Conservation (phyloP, 2,329 filamentous ascomycete genomes). For the Fusarium chaquense region DNA sequence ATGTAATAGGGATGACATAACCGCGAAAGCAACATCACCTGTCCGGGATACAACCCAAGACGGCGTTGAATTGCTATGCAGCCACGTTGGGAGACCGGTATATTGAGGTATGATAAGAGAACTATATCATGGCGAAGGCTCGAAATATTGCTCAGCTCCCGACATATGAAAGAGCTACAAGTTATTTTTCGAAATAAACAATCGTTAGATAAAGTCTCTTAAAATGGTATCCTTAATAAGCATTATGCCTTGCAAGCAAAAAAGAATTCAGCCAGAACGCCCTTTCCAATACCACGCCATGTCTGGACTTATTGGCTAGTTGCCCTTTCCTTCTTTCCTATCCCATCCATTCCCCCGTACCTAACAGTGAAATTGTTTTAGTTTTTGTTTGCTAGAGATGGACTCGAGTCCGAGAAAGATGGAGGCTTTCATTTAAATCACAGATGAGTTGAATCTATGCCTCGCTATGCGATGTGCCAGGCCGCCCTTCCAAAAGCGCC, state of each 20-base stretch:
- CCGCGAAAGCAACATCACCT: constrained; percentile 32
- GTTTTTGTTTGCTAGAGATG: background rate
- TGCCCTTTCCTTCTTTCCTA: constrained; percentile 15
- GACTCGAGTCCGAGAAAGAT: constrained; percentile 3
- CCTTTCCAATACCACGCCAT: constrained; percentile 25
- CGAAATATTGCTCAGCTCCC: no score
- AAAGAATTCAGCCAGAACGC: constrained; percentile 35
- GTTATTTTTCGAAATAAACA: constrained; percentile 17
- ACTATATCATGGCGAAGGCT: constrained; percentile 22
- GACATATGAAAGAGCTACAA: background rate
- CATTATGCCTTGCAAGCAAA: constrained; percentile 35
- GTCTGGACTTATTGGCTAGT: constrained; percentile 19
- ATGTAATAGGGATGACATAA: constrained; percentile 15
- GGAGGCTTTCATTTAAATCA: background rate
- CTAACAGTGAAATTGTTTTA: background rate
- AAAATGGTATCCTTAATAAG: constrained; percentile 38
- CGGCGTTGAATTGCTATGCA: constrained; percentile 21
- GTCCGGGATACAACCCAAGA: constrained; percentile 21
- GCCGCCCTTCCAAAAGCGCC: constrained; percentile 42
- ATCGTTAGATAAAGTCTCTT: constrained; percentile 36
- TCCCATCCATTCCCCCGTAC: constrained; percentile 1
- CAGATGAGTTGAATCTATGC: constrained; percentile 15
- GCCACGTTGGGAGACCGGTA: constrained; percentile 15
- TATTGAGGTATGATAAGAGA: constrained; percentile 18
- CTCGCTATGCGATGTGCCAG: constrained; percentile 46